Percentiles rank a stretch among this genome's conserved stretches.
Evolutionary conservation across 164 flowering plant species (phyloP).

Genomic region (Stephania cephalantha): DNA sequence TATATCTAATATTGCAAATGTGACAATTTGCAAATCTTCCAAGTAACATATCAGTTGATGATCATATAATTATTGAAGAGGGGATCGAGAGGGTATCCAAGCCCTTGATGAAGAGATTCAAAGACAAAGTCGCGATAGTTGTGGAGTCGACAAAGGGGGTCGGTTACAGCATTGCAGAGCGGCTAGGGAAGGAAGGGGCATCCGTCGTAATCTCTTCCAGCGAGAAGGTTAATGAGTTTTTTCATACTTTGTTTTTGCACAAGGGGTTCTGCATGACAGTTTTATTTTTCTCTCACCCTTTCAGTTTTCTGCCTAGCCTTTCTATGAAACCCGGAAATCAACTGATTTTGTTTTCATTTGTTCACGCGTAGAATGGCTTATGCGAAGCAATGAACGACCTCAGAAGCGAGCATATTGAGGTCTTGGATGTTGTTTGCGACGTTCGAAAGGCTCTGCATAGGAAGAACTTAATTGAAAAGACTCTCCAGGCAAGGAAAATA

Average conservation of each 20-base stretch:
- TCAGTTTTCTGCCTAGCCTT: too few species aligned
- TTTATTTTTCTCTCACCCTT: neutral
- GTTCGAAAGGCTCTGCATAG: constrained; percentile 78
- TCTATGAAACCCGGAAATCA: neutral
- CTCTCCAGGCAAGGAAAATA: constrained; percentile 48
- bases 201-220: constrained; percentile 86
- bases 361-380: constrained; percentile 56
- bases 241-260: too few species aligned
- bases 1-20: neutral
- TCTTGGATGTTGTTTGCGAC: constrained; percentile 77
- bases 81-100: neutral
- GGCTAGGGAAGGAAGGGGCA: constrained; percentile 92
- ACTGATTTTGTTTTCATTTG: neutral
- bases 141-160: constrained; percentile 94
- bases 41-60: too few species aligned
- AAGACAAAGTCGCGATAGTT: constrained; percentile 80
- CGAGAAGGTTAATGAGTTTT: constrained; percentile 45
- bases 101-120: constrained; percentile 43
- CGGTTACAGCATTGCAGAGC: constrained; percentile 74
- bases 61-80: too few species aligned
- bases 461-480: constrained; percentile 60
- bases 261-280: neutral
- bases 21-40: neutral
- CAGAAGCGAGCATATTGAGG: constrained; percentile 59
- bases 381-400: constrained; percentile 79